Evolutionary conservation across 306 rosid genomes (phyloP).

Genomic region (Medicago arabica): DNA sequence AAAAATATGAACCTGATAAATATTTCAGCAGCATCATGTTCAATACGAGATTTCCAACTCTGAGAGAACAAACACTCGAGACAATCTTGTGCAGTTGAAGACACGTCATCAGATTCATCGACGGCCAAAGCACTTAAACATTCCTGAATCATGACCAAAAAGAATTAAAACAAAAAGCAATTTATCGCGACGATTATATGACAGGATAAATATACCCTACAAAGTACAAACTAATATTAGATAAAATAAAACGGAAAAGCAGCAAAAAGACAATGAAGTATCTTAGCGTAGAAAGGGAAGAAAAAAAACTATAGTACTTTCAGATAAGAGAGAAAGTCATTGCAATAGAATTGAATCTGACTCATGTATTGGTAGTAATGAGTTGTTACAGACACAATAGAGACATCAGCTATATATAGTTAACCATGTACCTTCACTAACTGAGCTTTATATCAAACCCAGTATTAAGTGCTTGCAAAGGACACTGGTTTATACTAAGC

Average conservation of each 20-base stretch:
- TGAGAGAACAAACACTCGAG: slow-evolving; percentile 61
- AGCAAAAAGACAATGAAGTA: slow-evolving; percentile 10
- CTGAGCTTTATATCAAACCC: slow-evolving; percentile 5
- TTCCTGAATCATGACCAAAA: slow-evolving; percentile 68
- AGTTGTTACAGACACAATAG: slow-evolving; percentile 15
- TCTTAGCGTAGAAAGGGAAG: background rate
- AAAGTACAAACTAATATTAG: background rate
- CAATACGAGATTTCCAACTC: slow-evolving; percentile 52
- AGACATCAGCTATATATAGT: slow-evolving; percentile 5
- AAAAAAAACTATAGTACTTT: background rate
- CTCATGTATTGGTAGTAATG: background rate
- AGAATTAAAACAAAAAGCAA: slow-evolving; percentile 29
- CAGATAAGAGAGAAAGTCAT: background rate
- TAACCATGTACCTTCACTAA: slow-evolving; percentile 1
- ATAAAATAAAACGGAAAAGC: slow-evolving; percentile 18
- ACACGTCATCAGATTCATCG: slow-evolving; percentile 81
- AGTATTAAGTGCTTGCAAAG: slow-evolving; percentile 25
- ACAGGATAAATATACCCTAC: slow-evolving; percentile 30
- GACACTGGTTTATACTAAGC: slow-evolving; percentile 15
- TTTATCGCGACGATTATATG: slow-evolving; percentile 35
- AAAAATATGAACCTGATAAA: slow-evolving; percentile 69
- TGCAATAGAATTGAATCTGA: slow-evolving; percentile 1
- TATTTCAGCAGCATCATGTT: slow-evolving; percentile 63
- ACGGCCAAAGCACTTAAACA: slow-evolving; percentile 77
- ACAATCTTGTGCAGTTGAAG: slow-evolving; percentile 74